Conservation (phyloP, 2,329 filamentous ascomycete species). For the Teratosphaeriaceae sp. region DNA sequence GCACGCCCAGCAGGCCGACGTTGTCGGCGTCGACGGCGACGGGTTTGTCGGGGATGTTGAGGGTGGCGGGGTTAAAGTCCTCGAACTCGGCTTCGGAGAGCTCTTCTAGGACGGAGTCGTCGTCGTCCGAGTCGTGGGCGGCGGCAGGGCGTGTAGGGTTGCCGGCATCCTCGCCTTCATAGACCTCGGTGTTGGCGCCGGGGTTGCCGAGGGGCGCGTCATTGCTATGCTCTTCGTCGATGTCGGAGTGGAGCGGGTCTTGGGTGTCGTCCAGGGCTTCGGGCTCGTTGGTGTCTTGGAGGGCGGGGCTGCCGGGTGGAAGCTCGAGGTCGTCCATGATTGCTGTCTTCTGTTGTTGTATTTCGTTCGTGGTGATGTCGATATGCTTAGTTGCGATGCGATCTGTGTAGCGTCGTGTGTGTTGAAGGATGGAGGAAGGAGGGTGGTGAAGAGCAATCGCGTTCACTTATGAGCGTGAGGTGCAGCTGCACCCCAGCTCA, state of each 20-base stretch:
- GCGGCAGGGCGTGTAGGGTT: constrained; percentile 15
- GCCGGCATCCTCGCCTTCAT: constrained; percentile 19
- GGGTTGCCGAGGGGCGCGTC: constrained; percentile 38
- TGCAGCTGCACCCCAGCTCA: no score
- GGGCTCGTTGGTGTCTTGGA: constrained; percentile 35
- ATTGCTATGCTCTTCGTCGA: constrained; percentile 42
- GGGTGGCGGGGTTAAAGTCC: constrained; percentile 55
- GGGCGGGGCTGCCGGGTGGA: constrained; percentile 30
- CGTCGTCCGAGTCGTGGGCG: constrained; percentile 36
- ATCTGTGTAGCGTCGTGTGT: no score
- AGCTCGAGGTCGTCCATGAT: constrained; percentile 40
- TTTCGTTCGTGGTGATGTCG: background rate
- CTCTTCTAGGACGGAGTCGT: constrained; percentile 56
- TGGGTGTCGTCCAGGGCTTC: constrained; percentile 42
- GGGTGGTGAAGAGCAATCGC: no score
- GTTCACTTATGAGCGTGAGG: no score
- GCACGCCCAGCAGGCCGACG: constrained; percentile 53
- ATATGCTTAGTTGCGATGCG: background rate
- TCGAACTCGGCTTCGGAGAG: constrained; percentile 60
- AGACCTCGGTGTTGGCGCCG: constrained; percentile 40
- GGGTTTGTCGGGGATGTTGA: constrained; percentile 55
- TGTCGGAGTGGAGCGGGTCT: constrained; percentile 40
- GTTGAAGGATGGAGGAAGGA: no score
- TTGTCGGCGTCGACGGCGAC: constrained; percentile 56
- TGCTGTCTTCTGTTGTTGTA: background rate